Percentiles rank a stretch among this genome's conserved stretches.
Evolutionary conservation across 331 rosid species (phyloP).

Genomic region (Cydonia oblonga): DNA sequence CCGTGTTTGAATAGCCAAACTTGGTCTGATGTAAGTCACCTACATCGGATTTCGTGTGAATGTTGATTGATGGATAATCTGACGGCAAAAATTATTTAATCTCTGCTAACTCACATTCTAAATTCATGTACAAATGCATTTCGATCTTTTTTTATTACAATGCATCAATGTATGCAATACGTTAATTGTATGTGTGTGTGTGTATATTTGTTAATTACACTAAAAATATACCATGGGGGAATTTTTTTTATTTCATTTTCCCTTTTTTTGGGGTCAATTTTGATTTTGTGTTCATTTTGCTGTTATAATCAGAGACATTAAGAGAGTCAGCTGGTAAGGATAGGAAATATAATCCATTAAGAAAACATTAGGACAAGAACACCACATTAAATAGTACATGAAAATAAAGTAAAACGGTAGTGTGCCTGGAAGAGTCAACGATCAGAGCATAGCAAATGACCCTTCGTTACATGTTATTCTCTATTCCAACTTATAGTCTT

Average conservation of each 20-base stretch:
- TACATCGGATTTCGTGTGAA: conserved; percentile 39
- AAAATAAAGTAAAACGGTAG: not conserved
- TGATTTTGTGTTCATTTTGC: not conserved
- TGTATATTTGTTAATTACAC: no score
- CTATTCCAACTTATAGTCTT: not conserved
- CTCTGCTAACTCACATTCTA: not conserved
- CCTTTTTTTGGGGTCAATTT: no score
- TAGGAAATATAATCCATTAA: not conserved
- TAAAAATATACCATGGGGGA: no score
- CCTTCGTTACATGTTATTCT: not conserved
- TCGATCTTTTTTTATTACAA: no score
- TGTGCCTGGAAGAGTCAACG: not conserved
- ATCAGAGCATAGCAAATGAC: not conserved
- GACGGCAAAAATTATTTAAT: not conserved
- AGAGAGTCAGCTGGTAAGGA: not conserved
- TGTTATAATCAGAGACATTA: not conserved
- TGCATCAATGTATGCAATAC: no score
- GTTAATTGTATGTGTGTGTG: no score
- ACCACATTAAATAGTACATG: not conserved
- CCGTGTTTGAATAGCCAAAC: conserved; percentile 31
- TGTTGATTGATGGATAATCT: conserved; percentile 25
- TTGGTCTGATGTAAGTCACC: conserved; percentile 16
- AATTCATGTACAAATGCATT: not conserved
- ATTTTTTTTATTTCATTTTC: no score
- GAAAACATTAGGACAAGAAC: not conserved